These are phyloP conservation scores for Singerocomus inundabilis DNA, from an alignment of 1,284 basidiomycete species.

Conservation along the genomic window DNA sequence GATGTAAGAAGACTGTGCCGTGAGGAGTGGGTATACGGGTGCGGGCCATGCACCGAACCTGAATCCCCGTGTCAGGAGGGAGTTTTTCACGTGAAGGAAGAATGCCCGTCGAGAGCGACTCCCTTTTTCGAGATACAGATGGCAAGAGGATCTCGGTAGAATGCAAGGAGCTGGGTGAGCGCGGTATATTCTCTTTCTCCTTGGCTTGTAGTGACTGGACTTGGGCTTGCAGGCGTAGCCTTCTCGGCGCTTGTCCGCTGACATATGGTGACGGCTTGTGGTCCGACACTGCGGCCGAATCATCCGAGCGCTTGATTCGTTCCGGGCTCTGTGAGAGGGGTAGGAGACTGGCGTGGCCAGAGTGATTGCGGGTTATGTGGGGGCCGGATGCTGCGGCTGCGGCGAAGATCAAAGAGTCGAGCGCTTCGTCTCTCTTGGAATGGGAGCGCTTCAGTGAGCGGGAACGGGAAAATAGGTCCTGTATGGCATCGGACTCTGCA, in stretches of 20 bases:
- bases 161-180: conserved; percentile 27
- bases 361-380: conserved; percentile 71
- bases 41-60: conserved; percentile 91
- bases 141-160: conserved; percentile 27
- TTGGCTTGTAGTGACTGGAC: conserved; percentile 7
- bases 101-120: conserved; percentile 5
- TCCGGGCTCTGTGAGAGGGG: conserved; percentile 63
- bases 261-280: conserved; percentile 54
- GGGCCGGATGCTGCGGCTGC: conserved; percentile 68
- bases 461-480: conserved; percentile 43
- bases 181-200: conserved; percentile 32
- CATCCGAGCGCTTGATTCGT: conserved; percentile 41
- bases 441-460: conserved; percentile 39
- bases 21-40: conserved; percentile 97
- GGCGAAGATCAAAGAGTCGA: conserved; percentile 73
- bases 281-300: conserved; percentile 33
- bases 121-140: conserved; percentile 26
- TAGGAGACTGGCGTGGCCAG: conserved; percentile 41
- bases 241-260: conserved; percentile 71
- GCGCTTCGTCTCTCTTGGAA: conserved; percentile 57
- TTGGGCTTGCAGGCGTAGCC: conserved; percentile 45
- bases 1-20: conserved; percentile 89
- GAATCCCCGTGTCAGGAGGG: conserved; percentile 30
- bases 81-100: conserved; percentile 14
- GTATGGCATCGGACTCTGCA: conserved; percentile 39